A percentile compares a stretch with the other conserved stretches of the same genome.
Conservation (phyloP, 176 grass and related monocot species). For the Canna indica region DNA sequence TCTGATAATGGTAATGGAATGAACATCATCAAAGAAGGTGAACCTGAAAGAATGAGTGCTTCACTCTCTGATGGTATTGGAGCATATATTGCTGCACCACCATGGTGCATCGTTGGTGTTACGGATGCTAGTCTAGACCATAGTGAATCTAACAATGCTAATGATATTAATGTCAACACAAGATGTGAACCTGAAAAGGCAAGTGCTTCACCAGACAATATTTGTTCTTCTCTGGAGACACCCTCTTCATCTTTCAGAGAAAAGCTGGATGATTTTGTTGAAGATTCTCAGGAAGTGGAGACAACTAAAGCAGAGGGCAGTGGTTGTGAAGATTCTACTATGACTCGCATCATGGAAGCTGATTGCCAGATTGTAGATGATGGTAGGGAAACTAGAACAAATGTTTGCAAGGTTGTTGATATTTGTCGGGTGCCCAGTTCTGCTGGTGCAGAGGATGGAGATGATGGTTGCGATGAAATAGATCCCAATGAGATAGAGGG, state of each 20-base stretch:
- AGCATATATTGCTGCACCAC: no score
- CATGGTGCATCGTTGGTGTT: no score
- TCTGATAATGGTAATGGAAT: no score
- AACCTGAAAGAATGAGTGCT: no score
- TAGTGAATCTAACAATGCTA: neutral
- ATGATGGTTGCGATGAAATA: neutral
- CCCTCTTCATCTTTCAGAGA: constrained; percentile 16
- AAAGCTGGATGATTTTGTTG: constrained; percentile 8
- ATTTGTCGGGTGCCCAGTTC: neutral
- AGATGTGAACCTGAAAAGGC: constrained; percentile 4
- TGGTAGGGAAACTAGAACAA: constrained; percentile 1
- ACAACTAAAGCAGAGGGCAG: constrained; percentile 2
- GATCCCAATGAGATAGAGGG: neutral
- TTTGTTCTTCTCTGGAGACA: constrained; percentile 27
- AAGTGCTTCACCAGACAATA: constrained; percentile 5
- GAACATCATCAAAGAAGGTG: no score
- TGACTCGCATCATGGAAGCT: neutral
- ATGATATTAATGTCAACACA: neutral
- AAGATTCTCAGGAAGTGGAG: constrained; percentile 11
- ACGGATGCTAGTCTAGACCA: neutral
- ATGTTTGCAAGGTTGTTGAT: constrained; percentile 7
- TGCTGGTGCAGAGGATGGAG: constrained; percentile 5
- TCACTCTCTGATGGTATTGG: no score
- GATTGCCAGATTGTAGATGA: constrained; percentile 19
- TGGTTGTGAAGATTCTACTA: neutral